Base-by-base conservation (phyloP, 2,329 filamentous ascomycete genomes). In the Hymenoscyphus occultus region DNA sequence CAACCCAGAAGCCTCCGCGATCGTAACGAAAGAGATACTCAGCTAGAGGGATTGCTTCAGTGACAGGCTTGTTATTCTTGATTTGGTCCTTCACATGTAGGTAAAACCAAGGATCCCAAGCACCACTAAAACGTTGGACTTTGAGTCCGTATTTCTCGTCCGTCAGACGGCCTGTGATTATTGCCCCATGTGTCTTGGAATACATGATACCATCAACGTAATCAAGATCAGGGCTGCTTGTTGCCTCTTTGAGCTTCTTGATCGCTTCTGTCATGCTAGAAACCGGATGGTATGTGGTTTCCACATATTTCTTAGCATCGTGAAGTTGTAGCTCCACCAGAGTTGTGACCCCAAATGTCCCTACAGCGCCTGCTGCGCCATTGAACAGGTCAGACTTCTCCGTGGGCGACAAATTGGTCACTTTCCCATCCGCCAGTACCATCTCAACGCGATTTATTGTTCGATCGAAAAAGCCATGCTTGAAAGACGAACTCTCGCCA, bases 401-500 rank as follows among this genome's bases (percentile, higher is more conserved):
- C 0, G 76, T 74, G 1, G 74, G 71, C 0, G 81, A 85, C 0
- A 83, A 81, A 39, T 70, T 80, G 0, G 84, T 75, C 4, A 86
- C 71, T 1, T 84, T 79, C 1, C 87, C 87, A 69, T 85, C 83
- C 0, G 82, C 83, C 7, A 89, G 76, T 1, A 90, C 81, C 59
- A 90, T 85, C 73, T 91, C 87, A 14, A 89, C 82, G 66, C 79
- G 82, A 60, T 82, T 83, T 31, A 90, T 79, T 0, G 83, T 89
- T 13, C 82, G 76, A 62, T 90, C 86, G 72, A 91, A 91, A 67
- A 88, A 84, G 0, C 89, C 88, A 71, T 88, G 81, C 13, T 81
- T 82, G 74, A 89, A 91, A 0, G 85, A 88, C 66, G 83, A 86
- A 73, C 86, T 90, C 73, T 91, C 88, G 2, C 87, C 88, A 0